Base-by-base conservation (phyloP, 805 yeast genomes). In the Millerago galiae region DNA sequence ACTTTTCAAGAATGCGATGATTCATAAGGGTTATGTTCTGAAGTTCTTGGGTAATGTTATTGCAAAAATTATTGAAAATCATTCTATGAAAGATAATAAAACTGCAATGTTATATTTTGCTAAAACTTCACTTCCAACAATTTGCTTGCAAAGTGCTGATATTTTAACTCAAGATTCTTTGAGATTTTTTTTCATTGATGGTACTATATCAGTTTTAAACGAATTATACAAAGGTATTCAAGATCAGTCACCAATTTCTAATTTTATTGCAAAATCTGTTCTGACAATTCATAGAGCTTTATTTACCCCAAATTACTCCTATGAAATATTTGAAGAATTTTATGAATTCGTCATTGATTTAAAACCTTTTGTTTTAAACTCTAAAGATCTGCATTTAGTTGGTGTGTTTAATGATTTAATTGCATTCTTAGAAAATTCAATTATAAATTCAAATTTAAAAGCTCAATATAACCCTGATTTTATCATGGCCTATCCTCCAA, bases 301-400 rank as follows among this genome's bases (percentile, higher is more conserved):
- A 18, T 51, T 51, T 37, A 35, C 52, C 2, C 60, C 61, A 0
- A 43, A 37, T 27, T 55, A 54, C 38, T 11, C 48, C 2, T 34
- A 28, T 29, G 46, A 39, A 2, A 45, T 54, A 7, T 43, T 55
- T 6, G 21, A 44, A 9, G 60, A 55, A 38, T 35, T 55, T 11
- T 14, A 12, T 14, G 44, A 50, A 7, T 44, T 47, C 3, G n/a
- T 53, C 8, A 36, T 43, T 21, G 47, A 47, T 2, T 26, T 51
- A 27, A 31, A 35, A 29, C 29, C 33, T 1, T 33, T 40, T n/a
- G 42, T 56, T 4, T 12, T 6, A 1, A 27, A 41, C 4, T 17
- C 51, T 6, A 34, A 45, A 12, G 57, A 53, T 39, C 27, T 28
- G 0, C 8, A 42, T 1, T 38, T 56, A 10, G 25, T 36, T 1